A percentile compares a stretch with the other conserved stretches of the same genome.
Evolutionary conservation across 495 filamentous ascomycete species (phyloP).

Genomic region (Chaetomidium leptoderma): DNA sequence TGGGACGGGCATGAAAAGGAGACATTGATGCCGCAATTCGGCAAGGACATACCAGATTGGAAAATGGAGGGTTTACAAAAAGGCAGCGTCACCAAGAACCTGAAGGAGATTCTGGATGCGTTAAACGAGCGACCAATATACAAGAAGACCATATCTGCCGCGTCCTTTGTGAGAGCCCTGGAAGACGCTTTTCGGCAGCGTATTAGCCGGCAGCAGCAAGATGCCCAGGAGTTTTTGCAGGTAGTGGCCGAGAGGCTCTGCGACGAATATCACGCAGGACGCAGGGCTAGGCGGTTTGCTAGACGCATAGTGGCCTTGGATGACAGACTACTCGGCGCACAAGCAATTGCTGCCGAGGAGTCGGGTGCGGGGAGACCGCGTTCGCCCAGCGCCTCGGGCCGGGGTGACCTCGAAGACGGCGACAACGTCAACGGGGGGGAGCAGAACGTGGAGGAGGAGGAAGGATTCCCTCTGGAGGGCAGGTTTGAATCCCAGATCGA

Average conservation of each 20-base stretch:
- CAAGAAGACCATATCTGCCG: conserved; percentile 87
- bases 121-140: conserved; percentile 92
- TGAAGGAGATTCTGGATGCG: conserved; percentile 89
- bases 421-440: conserved; percentile 39
- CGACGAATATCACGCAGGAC: conserved; percentile 88
- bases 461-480: conserved; percentile 83
- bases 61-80: conserved; percentile 70
- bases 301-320: conserved; percentile 17
- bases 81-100: conserved; percentile 75
- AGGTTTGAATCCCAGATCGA: conserved; percentile 87
- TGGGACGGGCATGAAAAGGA: conserved; percentile 18
- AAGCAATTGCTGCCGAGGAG: background rate
- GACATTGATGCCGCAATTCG: conserved; percentile 19
- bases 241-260: conserved; percentile 85
- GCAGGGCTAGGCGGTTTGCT: conserved; percentile 56
- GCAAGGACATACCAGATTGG: conserved; percentile 53
- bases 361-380: background rate
- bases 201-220: conserved; percentile 91
- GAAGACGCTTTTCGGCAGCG: conserved; percentile 83
- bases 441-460: conserved; percentile 47
- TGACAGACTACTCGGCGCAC: background rate
- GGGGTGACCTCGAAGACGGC: background rate
- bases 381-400: background rate
- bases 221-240: conserved; percentile 98
- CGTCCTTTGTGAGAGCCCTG: conserved; percentile 69